A percentile compares a stretch with the other conserved stretches of the same genome.
phyloP scores from a whole-genome alignment of 257 asterid genomes.

The Jacaranda copaia region DNA sequence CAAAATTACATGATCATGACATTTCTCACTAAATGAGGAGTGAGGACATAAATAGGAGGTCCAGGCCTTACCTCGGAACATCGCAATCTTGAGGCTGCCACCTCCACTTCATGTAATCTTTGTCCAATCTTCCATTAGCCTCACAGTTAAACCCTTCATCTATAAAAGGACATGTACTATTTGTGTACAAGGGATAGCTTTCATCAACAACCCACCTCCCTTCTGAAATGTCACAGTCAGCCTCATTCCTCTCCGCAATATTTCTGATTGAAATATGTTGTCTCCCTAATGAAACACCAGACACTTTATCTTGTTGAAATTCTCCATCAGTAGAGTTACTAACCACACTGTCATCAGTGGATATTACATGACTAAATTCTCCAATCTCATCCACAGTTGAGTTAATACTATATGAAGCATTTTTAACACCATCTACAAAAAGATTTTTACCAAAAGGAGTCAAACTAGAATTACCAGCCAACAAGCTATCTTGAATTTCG shows the following conservation, averaged over 20 bases:
- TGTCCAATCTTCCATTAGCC: conserved; percentile 78
- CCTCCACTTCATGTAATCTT: conserved; percentile 87
- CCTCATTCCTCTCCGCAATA: conserved; percentile 35
- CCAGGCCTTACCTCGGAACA: conserved; percentile 72
- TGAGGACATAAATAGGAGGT: no score
- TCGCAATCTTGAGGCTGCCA: conserved; percentile 91
- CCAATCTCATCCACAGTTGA: conserved; percentile 14
- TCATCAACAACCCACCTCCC: conserved; percentile 90
- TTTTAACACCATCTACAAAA: conserved; percentile 27
- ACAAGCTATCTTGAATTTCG: not conserved
- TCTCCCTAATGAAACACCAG: conserved; percentile 20
- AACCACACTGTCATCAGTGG: conserved; percentile 15
- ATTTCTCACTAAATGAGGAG: no score
- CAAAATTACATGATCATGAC: not conserved
- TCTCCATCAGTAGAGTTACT: conserved; percentile 16
- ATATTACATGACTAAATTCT: not conserved
- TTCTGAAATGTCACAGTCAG: conserved; percentile 61
- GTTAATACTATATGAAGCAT: conserved; percentile 23
- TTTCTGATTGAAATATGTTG: conserved; percentile 28
- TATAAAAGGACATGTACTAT: conserved; percentile 73
- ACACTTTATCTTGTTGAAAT: conserved; percentile 12
- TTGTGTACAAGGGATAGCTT: conserved; percentile 78
- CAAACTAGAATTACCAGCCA: conserved; percentile 44
- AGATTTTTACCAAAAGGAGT: conserved; percentile 32
- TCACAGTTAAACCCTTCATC: conserved; percentile 92